phyloP scores from a whole-genome alignment of 2,329 filamentous ascomycete species.

The Teratosphaeria pseudoeucalypti region DNA sequence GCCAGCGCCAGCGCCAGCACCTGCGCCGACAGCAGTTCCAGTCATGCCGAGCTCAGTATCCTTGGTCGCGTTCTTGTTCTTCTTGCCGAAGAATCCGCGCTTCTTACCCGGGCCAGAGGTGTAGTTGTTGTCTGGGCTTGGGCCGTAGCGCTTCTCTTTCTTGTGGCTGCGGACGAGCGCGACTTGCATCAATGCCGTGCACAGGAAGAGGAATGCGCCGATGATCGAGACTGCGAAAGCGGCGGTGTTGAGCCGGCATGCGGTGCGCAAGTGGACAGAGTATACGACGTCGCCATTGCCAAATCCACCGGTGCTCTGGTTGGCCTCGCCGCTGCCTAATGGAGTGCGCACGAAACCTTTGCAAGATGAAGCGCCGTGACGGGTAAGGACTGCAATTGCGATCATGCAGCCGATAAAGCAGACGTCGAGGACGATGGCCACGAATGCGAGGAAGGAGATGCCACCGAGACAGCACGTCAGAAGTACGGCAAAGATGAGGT shows the following conservation, averaged over 20 bases:
- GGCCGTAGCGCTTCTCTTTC: conserved; percentile 63
- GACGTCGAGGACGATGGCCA: conserved; percentile 67
- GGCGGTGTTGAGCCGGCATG: conserved; percentile 68
- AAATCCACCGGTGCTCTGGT: conserved; percentile 37
- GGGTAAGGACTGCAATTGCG: conserved; percentile 68
- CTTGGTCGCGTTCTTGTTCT: conserved; percentile 22
- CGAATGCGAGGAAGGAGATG: conserved; percentile 57
- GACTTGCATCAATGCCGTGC: conserved; percentile 60
- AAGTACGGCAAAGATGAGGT: conserved; percentile 61
- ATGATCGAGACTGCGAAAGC: conserved; percentile 69
- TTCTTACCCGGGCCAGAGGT: conserved; percentile 48
- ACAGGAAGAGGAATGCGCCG: conserved; percentile 65
- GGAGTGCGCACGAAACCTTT: conserved; percentile 53
- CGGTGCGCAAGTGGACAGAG: conserved; percentile 41
- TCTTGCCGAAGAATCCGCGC: conserved; percentile 23
- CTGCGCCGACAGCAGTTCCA: conserved; percentile 19
- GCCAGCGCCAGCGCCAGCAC: conserved; percentile 21
- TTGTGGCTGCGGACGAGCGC: conserved; percentile 60
- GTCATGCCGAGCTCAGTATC: conserved; percentile 37
- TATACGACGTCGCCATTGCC: conserved; percentile 34
- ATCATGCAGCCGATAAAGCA: conserved; percentile 68
- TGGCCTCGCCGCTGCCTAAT: conserved; percentile 54
- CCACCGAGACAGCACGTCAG: conserved; percentile 74
- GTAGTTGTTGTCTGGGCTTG: conserved; percentile 56
- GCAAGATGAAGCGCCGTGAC: conserved; percentile 58